Evolutionary conservation across 345 rosid species (phyloP), one percentile per base, ranked within the genome.

Genomic region (Eucalyptus globulus): DNA sequence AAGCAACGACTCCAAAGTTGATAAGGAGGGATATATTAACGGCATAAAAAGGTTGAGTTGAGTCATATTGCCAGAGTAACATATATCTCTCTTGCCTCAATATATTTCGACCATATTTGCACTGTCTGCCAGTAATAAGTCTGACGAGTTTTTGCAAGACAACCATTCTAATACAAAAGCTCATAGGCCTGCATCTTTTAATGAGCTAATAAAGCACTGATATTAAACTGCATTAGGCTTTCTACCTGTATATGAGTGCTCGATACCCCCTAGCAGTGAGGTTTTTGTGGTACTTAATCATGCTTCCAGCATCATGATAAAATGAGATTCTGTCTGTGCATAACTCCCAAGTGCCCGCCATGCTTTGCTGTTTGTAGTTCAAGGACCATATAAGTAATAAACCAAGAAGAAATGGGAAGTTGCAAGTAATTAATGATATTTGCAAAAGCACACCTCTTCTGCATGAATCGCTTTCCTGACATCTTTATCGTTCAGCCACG

Each of bases 271-370:
- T 89, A 89, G 92, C 87, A 54, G 97, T 97, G 50, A 97, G 97
- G 93, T 97, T 97, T 93, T 91, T 96, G 92, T 97, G 99, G 92
- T 56, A 93, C 86, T 89, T 90, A 86, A 97, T 95, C 99, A 97
- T 97, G 95, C 99, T 97, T 80, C 98, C 98, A 50, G 93, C 91
- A 87, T 94, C 95, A 89, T 92, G 94, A 22, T 3, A 1, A 90
- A 90, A 97, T 7, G 0, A 0, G 87, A 97, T 86, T 40, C 92
- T 90, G 92, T 54, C 87, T 1, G 98, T 90, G 58, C 97, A 95
- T 44, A 96, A 37, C 37, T 87, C 88, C 97, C 98, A 97, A 29
- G 31, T 16, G 29, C 96, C 97, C 16, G 92, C 91, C 91, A 90
- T 37, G 22, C 88, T 92, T 90, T 80, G 92, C 98, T 97, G 56